Evolutionary conservation across 257 asterid species (phyloP).

Genomic region (Solanum ahanhuiri): DNA sequence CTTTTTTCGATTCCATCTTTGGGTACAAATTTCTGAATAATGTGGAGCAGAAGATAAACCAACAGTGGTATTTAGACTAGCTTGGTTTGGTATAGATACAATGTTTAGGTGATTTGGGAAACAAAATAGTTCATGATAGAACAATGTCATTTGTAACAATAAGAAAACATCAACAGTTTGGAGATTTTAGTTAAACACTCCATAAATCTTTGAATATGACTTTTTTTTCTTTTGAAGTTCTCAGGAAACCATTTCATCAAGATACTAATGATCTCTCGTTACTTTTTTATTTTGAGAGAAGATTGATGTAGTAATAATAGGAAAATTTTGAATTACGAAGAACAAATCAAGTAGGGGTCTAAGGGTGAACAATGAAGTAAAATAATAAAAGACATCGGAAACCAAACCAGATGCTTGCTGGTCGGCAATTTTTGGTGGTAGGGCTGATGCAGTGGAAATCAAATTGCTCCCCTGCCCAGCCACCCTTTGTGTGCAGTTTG

Average conservation of each 20-base stretch:
- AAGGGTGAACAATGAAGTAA: neutral
- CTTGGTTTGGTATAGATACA: neutral
- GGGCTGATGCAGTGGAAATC: neutral
- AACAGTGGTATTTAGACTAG: neutral
- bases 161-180: neutral
- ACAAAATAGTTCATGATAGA: neutral
- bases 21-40: neutral
- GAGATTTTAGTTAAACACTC: neutral
- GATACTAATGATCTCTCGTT: neutral
- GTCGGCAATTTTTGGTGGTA: neutral
- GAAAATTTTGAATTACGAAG: neutral
- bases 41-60: neutral
- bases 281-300: neutral
- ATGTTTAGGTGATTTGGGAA: neutral
- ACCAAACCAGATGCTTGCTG: neutral
- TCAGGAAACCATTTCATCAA: neutral
- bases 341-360: neutral
- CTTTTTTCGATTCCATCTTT: neutral
- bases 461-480: neutral
- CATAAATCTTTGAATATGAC: neutral
- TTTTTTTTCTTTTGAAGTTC: neutral
- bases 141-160: neutral
- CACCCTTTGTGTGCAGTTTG: neutral
- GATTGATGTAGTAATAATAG: neutral
- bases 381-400: neutral